These are phyloP conservation scores for Phytopythium oedochilum DNA, from an alignment of 352 stramenopile species.

Conservation along the genomic window DNA sequence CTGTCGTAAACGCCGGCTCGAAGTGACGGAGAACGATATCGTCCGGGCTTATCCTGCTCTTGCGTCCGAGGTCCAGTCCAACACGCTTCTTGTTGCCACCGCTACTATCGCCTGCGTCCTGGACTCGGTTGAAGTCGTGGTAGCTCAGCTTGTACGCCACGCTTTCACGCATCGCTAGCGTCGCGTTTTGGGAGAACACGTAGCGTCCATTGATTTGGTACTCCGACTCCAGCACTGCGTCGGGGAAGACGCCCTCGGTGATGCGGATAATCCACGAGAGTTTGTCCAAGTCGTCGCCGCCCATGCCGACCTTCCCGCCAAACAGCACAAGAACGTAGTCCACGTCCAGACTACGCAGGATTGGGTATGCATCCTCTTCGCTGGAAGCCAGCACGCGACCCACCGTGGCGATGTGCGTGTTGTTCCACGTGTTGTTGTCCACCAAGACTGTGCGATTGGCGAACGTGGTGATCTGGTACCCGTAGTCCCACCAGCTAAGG, in stretches of 20 bases:
- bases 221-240: conserved; percentile 81
- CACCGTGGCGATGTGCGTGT: conserved; percentile 95
- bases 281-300: conserved; percentile 92
- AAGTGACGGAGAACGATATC: conserved; percentile 80
- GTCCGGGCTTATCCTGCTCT: conserved; percentile 43
- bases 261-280: conserved; percentile 93
- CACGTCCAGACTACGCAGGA: conserved; percentile 69
- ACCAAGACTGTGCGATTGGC: conserved; percentile 86
- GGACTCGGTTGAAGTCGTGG: conserved; percentile 56
- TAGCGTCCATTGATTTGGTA: conserved; percentile 70
- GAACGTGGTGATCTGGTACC: conserved; percentile 78
- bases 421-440: conserved; percentile 98
- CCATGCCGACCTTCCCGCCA: conserved; percentile 58
- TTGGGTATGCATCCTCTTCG: conserved; percentile 65
- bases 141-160: conserved; percentile 93
- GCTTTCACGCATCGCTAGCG: conserved; percentile 78
- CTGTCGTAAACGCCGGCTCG: conserved; percentile 90
- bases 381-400: conserved; percentile 72
- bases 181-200: conserved; percentile 65
- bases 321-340: conserved; percentile 83
- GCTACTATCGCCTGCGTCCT: conserved; percentile 10
- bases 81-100: conserved; percentile 12
- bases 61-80: conserved; percentile 74
- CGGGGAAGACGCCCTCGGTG: conserved; percentile 78
- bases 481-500: conserved; percentile 86